Evolutionary conservation across 495 filamentous ascomycete species (phyloP).

Genomic region (Recurvomyces mirabilis): DNA sequence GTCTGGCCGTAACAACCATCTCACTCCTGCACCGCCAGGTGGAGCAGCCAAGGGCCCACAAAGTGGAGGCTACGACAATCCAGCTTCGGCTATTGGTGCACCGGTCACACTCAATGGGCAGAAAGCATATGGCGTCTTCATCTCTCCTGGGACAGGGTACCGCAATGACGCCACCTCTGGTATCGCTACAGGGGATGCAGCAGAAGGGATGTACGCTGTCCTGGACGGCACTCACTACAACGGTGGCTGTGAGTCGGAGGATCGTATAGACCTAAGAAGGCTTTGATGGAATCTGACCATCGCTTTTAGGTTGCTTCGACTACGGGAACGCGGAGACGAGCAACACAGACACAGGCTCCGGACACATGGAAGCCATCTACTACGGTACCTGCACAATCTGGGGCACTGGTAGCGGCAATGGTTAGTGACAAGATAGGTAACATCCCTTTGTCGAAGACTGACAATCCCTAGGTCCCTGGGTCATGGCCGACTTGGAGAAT

Average conservation of each 20-base stretch:
- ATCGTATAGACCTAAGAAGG: too few relatives aligned
- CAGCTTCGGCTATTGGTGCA: neutral
- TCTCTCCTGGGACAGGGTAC: neutral
- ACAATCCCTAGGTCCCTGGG: too few relatives aligned
- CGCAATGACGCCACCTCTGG: conserved; percentile 27
- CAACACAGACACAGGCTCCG: conserved; percentile 42
- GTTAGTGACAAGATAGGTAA: too few relatives aligned
- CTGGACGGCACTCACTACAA: conserved; percentile 52
- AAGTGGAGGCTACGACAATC: conserved; percentile 41
- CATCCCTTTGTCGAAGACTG: too few relatives aligned
- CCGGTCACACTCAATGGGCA: neutral
- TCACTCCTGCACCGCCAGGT: conserved; percentile 45
- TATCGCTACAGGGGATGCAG: conserved; percentile 39
- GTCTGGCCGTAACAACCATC: conserved; percentile 44
- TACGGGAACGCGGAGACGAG: conserved; percentile 50
- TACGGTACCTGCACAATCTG: conserved; percentile 39
- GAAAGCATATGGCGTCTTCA: neutral
- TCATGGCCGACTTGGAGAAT: conserved; percentile 54
- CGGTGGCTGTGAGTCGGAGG: too few relatives aligned
- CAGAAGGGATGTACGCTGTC: conserved; percentile 50
- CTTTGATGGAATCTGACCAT: too few relatives aligned
- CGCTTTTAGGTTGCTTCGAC: conserved; percentile 55
- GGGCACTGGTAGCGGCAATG: conserved; percentile 42
- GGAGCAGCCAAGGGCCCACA: conserved; percentile 40
- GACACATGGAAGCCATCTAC: conserved; percentile 54